phyloP scores from a whole-genome alignment of 257 asterid species.

The Solanum piurae region DNA sequence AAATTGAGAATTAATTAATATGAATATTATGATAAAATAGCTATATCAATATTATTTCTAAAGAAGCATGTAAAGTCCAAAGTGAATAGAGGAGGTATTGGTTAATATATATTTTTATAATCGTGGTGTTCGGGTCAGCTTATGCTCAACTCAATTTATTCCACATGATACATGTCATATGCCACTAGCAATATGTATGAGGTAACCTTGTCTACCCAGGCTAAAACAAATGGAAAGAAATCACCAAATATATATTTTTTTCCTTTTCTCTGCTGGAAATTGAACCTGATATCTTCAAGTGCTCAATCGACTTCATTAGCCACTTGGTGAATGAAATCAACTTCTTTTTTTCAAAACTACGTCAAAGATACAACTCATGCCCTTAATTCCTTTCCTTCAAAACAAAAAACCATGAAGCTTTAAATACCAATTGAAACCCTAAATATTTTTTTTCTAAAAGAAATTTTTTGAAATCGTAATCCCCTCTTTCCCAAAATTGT shows the following conservation, averaged over 20 bases:
- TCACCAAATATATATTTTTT: no score
- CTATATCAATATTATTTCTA: neutral
- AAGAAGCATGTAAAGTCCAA: neutral
- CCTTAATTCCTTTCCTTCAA: neutral
- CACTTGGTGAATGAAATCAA: no score
- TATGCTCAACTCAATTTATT: neutral
- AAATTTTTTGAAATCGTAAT: no score
- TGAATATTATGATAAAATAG: neutral
- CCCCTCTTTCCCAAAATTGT: neutral
- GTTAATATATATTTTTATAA: neutral
- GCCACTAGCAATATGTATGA: neutral
- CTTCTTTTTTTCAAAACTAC: neutral
- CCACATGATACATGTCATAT: neutral
- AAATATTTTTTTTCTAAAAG: no score
- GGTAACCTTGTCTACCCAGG: neutral
- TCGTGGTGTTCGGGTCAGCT: neutral
- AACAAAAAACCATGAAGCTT: neutral
- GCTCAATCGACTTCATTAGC: no score
- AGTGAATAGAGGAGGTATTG: neutral
- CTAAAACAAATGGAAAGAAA: no score
- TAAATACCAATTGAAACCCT: neutral
- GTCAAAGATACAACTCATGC: neutral
- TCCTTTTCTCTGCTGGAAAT: no score
- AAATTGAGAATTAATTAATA: no score
- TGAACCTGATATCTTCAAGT: no score